Percentiles rank a stretch among this genome's conserved stretches.
phyloP scores from a whole-genome alignment of 257 asterid genomes.

The Salvia miltiorrhiza region DNA sequence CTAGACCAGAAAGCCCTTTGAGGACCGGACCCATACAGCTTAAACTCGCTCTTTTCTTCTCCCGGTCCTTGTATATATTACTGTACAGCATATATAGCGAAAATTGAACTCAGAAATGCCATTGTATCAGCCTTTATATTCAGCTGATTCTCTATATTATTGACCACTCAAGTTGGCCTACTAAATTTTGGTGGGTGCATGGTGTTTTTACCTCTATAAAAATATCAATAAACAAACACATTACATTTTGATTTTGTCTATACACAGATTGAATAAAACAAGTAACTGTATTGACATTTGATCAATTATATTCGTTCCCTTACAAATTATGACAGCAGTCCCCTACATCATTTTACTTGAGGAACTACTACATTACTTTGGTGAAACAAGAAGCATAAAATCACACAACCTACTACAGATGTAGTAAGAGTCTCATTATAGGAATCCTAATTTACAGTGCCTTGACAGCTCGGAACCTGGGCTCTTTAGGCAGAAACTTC shows the following conservation, averaged over 20 bases:
- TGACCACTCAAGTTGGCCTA: constrained; percentile 3
- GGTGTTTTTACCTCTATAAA: background rate
- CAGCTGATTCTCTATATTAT: no score
- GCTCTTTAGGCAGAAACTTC: constrained; percentile 50
- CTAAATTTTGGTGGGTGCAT: constrained; percentile 1
- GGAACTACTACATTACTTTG: constrained; percentile 11
- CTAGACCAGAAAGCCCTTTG: constrained; percentile 91
- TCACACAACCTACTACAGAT: background rate
- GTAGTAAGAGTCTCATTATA: background rate
- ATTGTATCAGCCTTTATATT: constrained; percentile 25
- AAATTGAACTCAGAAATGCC: constrained; percentile 22
- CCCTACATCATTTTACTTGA: constrained; percentile 7
- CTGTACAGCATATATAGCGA: constrained; percentile 45
- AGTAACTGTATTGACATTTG: background rate
- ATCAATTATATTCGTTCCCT: no score
- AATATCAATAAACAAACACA: background rate
- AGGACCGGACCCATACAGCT: constrained; percentile 10
- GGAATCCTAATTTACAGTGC: constrained; percentile 25
- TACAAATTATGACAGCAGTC: background rate
- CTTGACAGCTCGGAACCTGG: constrained; percentile 57
- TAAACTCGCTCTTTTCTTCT: background rate
- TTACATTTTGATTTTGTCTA: background rate
- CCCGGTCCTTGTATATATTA: constrained; percentile 32
- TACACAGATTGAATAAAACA: no score
- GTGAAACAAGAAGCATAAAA: background rate